Conservation (phyloP, 2,329 filamentous ascomycete genomes). For the Colletotrichum falcatum region DNA sequence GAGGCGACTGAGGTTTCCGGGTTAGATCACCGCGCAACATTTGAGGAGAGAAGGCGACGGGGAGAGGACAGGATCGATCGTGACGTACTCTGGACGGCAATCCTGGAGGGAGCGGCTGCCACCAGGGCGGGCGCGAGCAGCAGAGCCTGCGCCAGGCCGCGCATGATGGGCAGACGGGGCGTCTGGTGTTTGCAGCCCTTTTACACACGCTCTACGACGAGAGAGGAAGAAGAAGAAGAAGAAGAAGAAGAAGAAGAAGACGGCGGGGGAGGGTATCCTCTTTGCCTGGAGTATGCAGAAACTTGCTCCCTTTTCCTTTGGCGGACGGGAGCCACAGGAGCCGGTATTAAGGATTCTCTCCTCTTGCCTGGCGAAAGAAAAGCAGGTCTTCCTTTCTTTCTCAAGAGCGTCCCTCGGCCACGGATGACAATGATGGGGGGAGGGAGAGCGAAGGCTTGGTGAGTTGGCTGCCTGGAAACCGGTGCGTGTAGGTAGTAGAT, state of each 20-base stretch:
- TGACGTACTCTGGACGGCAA: constrained; percentile 6
- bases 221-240: not conserved
- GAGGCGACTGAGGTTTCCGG: constrained; percentile 11
- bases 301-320: not conserved
- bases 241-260: not conserved
- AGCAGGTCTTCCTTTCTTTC: not conserved
- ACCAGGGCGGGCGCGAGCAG: constrained; percentile 53
- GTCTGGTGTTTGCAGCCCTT: not conserved
- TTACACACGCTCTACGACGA: not conserved
- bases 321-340: not conserved
- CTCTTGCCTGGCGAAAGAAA: constrained; percentile 22
- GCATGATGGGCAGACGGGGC: constrained; percentile 28
- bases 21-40: not conserved
- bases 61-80: not conserved
- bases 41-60: not conserved
- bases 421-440: not conserved
- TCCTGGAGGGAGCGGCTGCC: constrained; percentile 43
- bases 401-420: not conserved
- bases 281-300: not conserved
- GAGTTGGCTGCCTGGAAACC: constrained; percentile 17
- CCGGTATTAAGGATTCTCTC: not conserved
- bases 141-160: constrained; percentile 44
- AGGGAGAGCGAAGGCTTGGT: not conserved
- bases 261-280: too few species aligned
- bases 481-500: not conserved